Evolutionary conservation across 1,284 basidiomycete genomes (phyloP).

Genomic region (Peniophora sp.): DNA sequence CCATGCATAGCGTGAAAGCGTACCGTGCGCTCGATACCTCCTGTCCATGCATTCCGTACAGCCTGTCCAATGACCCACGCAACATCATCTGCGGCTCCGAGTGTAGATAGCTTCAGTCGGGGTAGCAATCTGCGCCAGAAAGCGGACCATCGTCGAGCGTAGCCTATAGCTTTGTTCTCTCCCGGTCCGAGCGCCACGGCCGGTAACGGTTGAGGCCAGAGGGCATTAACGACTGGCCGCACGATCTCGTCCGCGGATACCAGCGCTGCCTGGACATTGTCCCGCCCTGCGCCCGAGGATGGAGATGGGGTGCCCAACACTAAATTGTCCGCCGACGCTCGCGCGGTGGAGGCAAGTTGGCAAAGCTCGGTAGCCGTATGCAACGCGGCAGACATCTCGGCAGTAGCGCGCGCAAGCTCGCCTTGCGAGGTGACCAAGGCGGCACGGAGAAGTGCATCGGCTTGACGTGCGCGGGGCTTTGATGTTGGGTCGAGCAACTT

Average conservation of each 20-base stretch:
- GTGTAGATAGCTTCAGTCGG: constrained; percentile 16
- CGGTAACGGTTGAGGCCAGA: neutral
- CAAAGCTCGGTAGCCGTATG: constrained; percentile 9
- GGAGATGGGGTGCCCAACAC: constrained; percentile 1
- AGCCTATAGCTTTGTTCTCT: neutral
- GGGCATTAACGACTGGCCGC: neutral
- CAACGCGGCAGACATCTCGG: constrained; percentile 7
- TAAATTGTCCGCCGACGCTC: constrained; percentile 3
- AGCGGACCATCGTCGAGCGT: neutral
- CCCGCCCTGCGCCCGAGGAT: neutral
- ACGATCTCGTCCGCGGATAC: constrained; percentile 55
- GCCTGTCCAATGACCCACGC: constrained; percentile 45
- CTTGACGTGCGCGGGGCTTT: constrained; percentile 1
- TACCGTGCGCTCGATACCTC: constrained; percentile 60
- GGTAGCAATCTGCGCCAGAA: neutral
- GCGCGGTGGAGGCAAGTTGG: constrained; percentile 6
- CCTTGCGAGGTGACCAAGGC: constrained; percentile 3
- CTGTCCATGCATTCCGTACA: constrained; percentile 53
- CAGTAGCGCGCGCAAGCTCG: constrained; percentile 1
- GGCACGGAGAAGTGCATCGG: constrained; percentile 5
- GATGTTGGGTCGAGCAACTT: constrained; percentile 19
- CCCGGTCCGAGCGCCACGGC: neutral
- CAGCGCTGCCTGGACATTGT: constrained; percentile 50
- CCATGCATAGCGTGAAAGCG: constrained; percentile 10
- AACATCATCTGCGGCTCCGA: constrained; percentile 69